Percentiles rank a stretch among this genome's conserved stretches.
Conservation (phyloP, 2,329 filamentous ascomycete genomes). For the Fusarium xyrophilum region DNA sequence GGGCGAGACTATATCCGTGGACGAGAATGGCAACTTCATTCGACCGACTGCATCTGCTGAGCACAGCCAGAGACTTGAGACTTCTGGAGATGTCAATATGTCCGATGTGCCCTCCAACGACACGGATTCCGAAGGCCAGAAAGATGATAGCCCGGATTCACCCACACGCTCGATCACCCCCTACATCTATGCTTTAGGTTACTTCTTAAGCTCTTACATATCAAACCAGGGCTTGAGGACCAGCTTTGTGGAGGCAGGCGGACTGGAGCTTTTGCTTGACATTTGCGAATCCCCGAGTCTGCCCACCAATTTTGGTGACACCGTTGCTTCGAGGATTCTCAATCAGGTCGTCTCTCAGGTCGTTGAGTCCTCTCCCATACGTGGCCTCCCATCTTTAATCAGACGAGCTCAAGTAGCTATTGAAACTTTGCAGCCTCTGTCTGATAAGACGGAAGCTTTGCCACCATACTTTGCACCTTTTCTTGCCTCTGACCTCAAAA, state of each 20-base stretch:
- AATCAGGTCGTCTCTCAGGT: constrained; percentile 77
- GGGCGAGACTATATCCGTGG: constrained; percentile 59
- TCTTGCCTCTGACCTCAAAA: constrained; percentile 55
- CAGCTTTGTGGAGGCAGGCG: constrained; percentile 78
- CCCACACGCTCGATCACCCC: constrained; percentile 58
- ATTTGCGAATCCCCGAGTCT: constrained; percentile 83
- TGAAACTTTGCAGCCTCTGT: constrained; percentile 71
- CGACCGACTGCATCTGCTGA: constrained; percentile 38
- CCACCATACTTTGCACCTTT: constrained; percentile 75
- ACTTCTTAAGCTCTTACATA: constrained; percentile 78
- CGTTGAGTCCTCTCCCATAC: constrained; percentile 79
- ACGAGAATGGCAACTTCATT: constrained; percentile 58
- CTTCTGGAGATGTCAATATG: constrained; percentile 68
- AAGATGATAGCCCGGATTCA: constrained; percentile 34
- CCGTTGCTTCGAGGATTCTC: constrained; percentile 71
- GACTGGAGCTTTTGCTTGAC: constrained; percentile 83
- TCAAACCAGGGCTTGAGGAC: constrained; percentile 75
- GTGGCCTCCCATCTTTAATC: constrained; percentile 82
- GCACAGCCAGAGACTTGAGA: constrained; percentile 51
- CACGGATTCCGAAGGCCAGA: constrained; percentile 13
- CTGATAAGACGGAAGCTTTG: constrained; percentile 56
- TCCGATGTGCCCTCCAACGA: constrained; percentile 53
- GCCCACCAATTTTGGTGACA: constrained; percentile 66
- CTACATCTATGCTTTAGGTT: constrained; percentile 77
- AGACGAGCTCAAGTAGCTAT: constrained; percentile 75